Base-by-base conservation (phyloP, 306 rosid species). In the Casuarina cunninghamiana region DNA sequence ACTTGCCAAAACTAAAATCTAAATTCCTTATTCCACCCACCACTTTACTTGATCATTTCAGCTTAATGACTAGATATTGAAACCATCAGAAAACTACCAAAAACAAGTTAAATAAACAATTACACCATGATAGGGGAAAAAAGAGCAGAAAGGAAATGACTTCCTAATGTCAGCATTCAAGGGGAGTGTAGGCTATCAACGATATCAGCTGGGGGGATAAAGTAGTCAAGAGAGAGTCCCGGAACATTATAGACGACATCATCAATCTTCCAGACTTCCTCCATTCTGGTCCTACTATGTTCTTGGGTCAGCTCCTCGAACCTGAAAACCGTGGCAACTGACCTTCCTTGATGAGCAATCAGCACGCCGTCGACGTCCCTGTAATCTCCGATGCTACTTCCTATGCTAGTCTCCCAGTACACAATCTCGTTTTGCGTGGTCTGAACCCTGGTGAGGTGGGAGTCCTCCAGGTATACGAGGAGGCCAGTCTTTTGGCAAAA, bases 391-490 rank as follows among this genome's bases (percentile, higher is more conserved):
- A 95, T 93, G 88, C 89, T 89, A 78, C 99, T 95, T 0, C 99
- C 99, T 63, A 93, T 95, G 39, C 97, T 95, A 60, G 97, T 95
- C 86, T 95, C 99, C 99, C 97, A 93, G 16, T 88, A 95, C 65
- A 95, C 91, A 0, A 88, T 84, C 58, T 95, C 91, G 46, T 78
- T 74, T 17, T 86, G 86, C 3, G 89, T 86, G 2, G 90, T 82
- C 61, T 90, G 90, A 0, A 95, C 97, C 69, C 97, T 81, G 0
- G 99, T 95, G 11, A 95, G 89, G 84, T 95, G 97, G 0, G 99
- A 93, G 83, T 95, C 99, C 83, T 95, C 99, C 2, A 95, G 45
- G 90, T 93, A 95, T 38, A 95, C 79, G 32, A 95, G 94, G 69
- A 95, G 96, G 1, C 99, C 99, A 75, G 93, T 92, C 79, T 90